phyloP scores from a whole-genome alignment of 1,139 yeast genomes.

The Pneumocystis jirovecii region DNA sequence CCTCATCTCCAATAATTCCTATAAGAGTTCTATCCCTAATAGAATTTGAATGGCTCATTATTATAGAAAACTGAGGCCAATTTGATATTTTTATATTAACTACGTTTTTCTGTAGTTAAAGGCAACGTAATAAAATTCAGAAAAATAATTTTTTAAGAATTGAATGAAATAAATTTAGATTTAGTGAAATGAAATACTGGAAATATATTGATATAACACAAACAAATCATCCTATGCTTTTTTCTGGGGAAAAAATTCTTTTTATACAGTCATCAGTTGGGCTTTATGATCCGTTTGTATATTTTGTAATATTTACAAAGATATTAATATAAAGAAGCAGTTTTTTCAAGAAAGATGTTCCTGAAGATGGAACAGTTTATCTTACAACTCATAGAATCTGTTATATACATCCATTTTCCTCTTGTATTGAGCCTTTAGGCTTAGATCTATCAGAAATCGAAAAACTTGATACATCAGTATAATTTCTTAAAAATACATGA shows the following conservation, averaged over 20 bases:
- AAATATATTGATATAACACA: constrained; percentile 31
- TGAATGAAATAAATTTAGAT: not conserved
- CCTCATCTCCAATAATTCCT: constrained; percentile 89
- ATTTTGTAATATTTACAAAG: not conserved
- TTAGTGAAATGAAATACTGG: constrained; percentile 23
- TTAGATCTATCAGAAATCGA: constrained; percentile 36
- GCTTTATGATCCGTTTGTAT: constrained; percentile 22
- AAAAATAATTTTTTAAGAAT: not conserved
- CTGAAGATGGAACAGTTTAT: constrained; percentile 62
- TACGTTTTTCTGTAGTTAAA: not conserved
- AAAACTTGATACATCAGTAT: constrained; percentile 33
- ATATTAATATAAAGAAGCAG: constrained; percentile 48
- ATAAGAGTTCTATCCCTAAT: constrained; percentile 38
- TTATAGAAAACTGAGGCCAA: not conserved
- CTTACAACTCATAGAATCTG: constrained; percentile 60
- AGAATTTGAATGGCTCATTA: not conserved
- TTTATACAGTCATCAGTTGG: constrained; percentile 24
- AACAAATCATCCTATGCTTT: constrained; percentile 34
- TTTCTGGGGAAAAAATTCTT: constrained; percentile 32
- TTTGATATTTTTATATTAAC: not conserved
- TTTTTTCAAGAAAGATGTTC: constrained; percentile 25
- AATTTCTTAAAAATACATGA: constrained; percentile 20
- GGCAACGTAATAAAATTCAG: not conserved
- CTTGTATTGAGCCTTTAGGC: constrained; percentile 33
- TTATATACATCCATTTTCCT: constrained; percentile 44